phyloP scores from a whole-genome alignment of 176 grass and related monocot genomes.

The Avena sativa region DNA sequence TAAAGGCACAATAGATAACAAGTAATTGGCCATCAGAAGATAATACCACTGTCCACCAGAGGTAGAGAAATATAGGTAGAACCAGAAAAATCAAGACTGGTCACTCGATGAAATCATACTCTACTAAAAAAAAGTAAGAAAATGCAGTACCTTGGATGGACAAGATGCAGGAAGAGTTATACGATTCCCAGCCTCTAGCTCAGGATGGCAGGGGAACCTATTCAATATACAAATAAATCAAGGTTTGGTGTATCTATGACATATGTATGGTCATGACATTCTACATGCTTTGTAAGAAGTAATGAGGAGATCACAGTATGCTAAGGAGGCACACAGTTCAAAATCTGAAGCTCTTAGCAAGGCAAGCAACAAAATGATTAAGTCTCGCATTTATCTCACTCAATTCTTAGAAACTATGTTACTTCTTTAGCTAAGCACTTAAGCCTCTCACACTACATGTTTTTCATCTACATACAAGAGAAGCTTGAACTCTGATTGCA shows the following conservation, averaged over 20 bases:
- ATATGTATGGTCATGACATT: conserved; percentile 17
- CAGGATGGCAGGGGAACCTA: conserved; percentile 72
- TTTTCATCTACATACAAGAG: neutral
- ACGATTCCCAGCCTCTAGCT: conserved; percentile 84
- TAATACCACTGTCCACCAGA: conserved; percentile 26
- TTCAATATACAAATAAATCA: conserved; percentile 39
- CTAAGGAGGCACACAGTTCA: neutral
- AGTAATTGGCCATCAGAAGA: neutral
- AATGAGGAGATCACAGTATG: neutral
- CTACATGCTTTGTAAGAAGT: neutral
- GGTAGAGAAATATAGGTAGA: conserved; percentile 19
- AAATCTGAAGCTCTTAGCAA: conserved; percentile 1
- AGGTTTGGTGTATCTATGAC: neutral
- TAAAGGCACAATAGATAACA: conserved; percentile 21
- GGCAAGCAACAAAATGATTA: neutral
- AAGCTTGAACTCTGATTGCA: neutral
- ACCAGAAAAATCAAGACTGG: neutral
- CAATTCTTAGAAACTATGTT: neutral
- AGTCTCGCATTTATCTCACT: neutral
- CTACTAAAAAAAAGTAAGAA: neutral
- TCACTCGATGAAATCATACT: neutral
- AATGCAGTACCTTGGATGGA: conserved; percentile 65
- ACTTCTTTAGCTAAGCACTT: neutral
- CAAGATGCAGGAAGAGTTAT: conserved; percentile 77
- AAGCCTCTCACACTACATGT: neutral